These are phyloP conservation scores for Camelina neglecta DNA, from an alignment of 345 rosid genomes.

Conservation along the genomic window DNA sequence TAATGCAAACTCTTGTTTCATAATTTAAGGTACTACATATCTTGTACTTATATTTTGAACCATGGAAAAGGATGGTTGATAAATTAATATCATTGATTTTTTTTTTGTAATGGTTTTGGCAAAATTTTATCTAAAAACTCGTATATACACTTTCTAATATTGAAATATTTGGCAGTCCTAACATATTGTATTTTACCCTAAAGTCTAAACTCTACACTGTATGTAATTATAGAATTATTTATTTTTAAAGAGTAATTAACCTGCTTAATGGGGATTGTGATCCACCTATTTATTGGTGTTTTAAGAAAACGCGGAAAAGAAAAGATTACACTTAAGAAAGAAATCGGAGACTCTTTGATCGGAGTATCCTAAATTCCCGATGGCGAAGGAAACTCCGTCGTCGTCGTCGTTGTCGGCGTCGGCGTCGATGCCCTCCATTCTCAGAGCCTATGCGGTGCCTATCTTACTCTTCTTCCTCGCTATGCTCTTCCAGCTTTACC, in stretches of 20 bases:
- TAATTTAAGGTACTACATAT: no score
- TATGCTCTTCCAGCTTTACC: slow-evolving; percentile 74
- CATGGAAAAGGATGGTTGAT: not conserved
- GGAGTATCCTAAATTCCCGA: slow-evolving; percentile 31
- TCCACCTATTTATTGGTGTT: not conserved
- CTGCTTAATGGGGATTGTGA: slow-evolving; percentile 3
- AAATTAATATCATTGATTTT: no score
- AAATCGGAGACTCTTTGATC: slow-evolving; percentile 27
- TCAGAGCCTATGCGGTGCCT: slow-evolving; percentile 72
- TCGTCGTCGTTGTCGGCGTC: slow-evolving; percentile 33
- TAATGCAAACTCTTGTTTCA: no score
- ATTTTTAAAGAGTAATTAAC: no score
- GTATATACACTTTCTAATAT: no score
- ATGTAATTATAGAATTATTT: not conserved
- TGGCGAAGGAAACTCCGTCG: slow-evolving; percentile 47
- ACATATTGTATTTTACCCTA: not conserved
- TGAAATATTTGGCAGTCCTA: no score
- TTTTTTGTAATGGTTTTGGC: not conserved
- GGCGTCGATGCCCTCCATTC: slow-evolving; percentile 40
- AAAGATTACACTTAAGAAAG: not conserved
- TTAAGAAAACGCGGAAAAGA: slow-evolving; percentile 12
- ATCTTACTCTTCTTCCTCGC: slow-evolving; percentile 60
- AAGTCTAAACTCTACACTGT: not conserved
- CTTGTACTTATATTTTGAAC: no score
- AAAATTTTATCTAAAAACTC: not conserved